These are phyloP conservation scores for Ilex asprella DNA, from an alignment of 257 asterid species.

Conservation along the genomic window DNA sequence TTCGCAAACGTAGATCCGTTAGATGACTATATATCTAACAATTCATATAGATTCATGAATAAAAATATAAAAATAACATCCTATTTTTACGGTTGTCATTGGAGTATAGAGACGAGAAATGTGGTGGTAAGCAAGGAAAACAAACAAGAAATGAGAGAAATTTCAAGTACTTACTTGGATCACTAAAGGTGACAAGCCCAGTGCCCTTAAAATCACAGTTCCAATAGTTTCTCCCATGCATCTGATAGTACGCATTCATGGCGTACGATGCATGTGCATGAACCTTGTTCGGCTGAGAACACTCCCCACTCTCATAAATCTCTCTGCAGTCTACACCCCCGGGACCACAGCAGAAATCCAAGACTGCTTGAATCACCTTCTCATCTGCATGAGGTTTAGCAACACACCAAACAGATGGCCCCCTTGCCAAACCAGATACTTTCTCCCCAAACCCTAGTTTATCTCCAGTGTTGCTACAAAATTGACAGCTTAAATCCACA, in stretches of 20 bases:
- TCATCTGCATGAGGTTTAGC: conserved; percentile 62
- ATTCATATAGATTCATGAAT: too few species aligned
- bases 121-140: not conserved
- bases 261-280: conserved; percentile 55
- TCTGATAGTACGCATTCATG: conserved; percentile 63
- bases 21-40: too few species aligned
- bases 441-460: conserved; percentile 32
- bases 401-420: conserved; percentile 74
- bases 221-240: conserved; percentile 66
- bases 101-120: not conserved
- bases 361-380: conserved; percentile 37
- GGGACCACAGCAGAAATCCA: conserved; percentile 51
- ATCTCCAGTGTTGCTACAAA: conserved; percentile 23
- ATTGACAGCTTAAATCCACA: conserved; percentile 49
- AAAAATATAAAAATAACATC: too few species aligned
- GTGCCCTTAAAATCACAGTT: conserved; percentile 60
- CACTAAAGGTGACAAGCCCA: conserved; percentile 50
- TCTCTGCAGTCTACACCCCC: conserved; percentile 61
- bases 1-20: too few species aligned
- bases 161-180: conserved; percentile 41
- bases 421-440: conserved; percentile 21
- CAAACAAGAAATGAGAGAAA: not conserved
- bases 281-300: conserved; percentile 35
- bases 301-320: conserved; percentile 34
- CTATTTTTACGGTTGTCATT: too few species aligned